A percentile compares a stretch with the other conserved stretches of the same genome.
Evolutionary conservation across 1,284 basidiomycete species (phyloP).

Genomic region (Puccinia coronata): DNA sequence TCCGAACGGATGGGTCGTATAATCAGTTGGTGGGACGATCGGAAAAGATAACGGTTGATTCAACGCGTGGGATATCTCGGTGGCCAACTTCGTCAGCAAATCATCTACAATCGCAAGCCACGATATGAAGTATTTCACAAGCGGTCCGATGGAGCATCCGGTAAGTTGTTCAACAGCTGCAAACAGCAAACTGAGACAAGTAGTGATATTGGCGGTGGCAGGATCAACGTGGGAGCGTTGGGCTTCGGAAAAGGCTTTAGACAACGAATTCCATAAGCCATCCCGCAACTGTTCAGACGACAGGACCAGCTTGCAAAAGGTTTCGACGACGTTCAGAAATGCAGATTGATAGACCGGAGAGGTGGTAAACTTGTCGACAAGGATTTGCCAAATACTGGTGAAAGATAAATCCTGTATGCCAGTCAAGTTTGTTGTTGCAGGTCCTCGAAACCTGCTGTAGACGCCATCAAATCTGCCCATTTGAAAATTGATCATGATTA

Average conservation of each 20-base stretch:
- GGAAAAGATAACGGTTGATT: slow-evolving; percentile 3
- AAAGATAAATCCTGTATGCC: background rate
- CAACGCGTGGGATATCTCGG: slow-evolving; percentile 12
- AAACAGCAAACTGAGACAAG: slow-evolving; percentile 21
- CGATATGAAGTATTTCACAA: slow-evolving; percentile 35
- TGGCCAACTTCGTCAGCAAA: slow-evolving; percentile 27
- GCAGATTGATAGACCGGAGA: slow-evolving; percentile 45
- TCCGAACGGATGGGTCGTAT: slow-evolving; percentile 34
- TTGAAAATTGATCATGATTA: background rate
- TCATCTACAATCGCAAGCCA: slow-evolving; percentile 46
- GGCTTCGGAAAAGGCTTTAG: slow-evolving; percentile 2
- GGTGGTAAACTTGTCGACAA: slow-evolving; percentile 36
- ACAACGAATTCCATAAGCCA: slow-evolving; percentile 34
- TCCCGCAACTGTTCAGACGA: slow-evolving; percentile 40
- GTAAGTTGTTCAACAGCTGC: slow-evolving; percentile 42
- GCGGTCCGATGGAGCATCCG: slow-evolving; percentile 34
- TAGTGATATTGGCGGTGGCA: slow-evolving; percentile 6
- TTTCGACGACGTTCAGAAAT: slow-evolving; percentile 34
- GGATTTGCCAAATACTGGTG: background rate
- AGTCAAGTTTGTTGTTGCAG: slow-evolving; percentile 9
- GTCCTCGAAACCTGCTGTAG: slow-evolving; percentile 2
- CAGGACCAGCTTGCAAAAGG: slow-evolving; percentile 32
- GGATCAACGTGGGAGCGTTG: background rate
- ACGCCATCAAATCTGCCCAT: slow-evolving; percentile 19
- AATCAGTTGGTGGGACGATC: slow-evolving; percentile 13